Base-by-base conservation (phyloP, 208 protist genomes). In the Trypanosoma melophagium region DNA sequence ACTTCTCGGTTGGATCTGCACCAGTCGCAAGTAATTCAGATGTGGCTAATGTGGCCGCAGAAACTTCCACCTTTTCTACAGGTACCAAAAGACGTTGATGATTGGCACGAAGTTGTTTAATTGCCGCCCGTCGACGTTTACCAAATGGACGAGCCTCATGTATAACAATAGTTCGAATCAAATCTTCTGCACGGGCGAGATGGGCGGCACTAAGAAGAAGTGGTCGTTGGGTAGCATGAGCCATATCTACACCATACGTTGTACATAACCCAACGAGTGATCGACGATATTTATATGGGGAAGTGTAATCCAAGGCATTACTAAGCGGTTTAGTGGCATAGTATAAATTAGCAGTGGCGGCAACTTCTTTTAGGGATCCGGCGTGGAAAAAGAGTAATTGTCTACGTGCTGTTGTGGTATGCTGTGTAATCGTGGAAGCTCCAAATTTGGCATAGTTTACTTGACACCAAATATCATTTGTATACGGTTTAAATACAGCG, bases 401-500 rank as follows among this genome's bases (percentile, higher is more conserved):
- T 2, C 87, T 84, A 24, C 72, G 64, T 24, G 84, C 80, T 9
- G 85, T 90, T 59, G 80, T 76, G 17, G 84, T 94, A 80, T 91
- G 90, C 59, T 93, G 87, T 38, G 88, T 85, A 3, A 92, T 66
- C 7, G 79, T 80, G 14, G 84, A 69, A 28, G 77, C 79, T 16
- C 87, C 90, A 60, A 89, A 96, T 77, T 96, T 96, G 59, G 77
- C 81, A 71, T 91, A 96, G 66, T 96, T 24, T 55, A 84, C 59
- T 50, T 89, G 85, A 55, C 83, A 90, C 84, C 82, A 94, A 17
- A 90, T 71, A 10, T 70, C 68, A 64, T 92, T 94, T 41, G 77
- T 72, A 76, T 80, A 65, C 5, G 87, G 87, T 42, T 67, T 73
- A 59, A 93, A 76, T 28, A 84, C 71, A 17, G 72, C 80, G 21